These are phyloP conservation scores for Ogataea sp. DNA, from an alignment of 805 yeast species.

Conservation along the genomic window DNA sequence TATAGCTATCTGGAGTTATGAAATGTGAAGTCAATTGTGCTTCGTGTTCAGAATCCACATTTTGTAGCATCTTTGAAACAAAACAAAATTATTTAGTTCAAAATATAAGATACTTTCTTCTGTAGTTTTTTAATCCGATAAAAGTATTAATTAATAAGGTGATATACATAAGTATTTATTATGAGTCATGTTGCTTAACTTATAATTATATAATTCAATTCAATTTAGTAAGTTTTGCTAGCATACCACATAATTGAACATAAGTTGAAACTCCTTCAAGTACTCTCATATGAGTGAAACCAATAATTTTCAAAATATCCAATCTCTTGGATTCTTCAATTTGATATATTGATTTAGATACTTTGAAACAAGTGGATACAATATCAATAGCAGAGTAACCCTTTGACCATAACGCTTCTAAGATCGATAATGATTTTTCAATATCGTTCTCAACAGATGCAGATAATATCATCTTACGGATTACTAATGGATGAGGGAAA, in stretches of 20 bases:
- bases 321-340: constrained; percentile 62
- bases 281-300: constrained; percentile 85
- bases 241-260: constrained; percentile 76
- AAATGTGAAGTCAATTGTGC: no score
- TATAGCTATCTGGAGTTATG: no score
- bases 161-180: no score
- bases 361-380: constrained; percentile 83
- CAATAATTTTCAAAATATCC: constrained; percentile 78
- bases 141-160: no score
- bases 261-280: constrained; percentile 89
- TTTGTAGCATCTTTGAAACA: no score
- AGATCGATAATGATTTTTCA: constrained; percentile 56
- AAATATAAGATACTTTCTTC: no score
- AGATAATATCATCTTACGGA: constrained; percentile 59
- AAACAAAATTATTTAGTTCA: no score
- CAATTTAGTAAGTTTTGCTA: constrained; percentile 45
- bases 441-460: constrained; percentile 22
- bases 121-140: no score
- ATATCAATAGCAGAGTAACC: constrained; percentile 94
- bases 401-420: constrained; percentile 71
- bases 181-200: no score
- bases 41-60: no score
- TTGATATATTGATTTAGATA: constrained; percentile 66
- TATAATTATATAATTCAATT: no score
- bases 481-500: constrained; percentile 88